Percentiles rank a stretch among this genome's conserved stretches.
These are phyloP conservation scores for Tetrapisispora pingtungensis DNA, from an alignment of 805 yeast species.

Conservation along the genomic window DNA sequence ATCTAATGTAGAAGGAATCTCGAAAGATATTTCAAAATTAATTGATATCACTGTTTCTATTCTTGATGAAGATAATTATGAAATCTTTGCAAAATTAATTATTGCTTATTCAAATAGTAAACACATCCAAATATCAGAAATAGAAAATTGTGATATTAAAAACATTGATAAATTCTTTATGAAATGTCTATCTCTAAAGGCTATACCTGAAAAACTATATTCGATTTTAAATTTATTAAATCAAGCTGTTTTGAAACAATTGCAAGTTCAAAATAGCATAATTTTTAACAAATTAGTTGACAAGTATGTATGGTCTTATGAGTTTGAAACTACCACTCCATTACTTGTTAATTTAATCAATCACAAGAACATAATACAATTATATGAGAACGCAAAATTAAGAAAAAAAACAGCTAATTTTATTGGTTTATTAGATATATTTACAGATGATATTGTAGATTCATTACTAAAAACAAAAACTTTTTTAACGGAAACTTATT, in stretches of 20 bases:
- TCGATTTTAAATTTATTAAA: too few species aligned
- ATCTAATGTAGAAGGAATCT: slow-evolving; percentile 28
- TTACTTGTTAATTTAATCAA: slow-evolving; percentile 27
- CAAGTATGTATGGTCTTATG: slow-evolving; percentile 18
- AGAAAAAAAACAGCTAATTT: slow-evolving; percentile 14
- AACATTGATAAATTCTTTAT: slow-evolving; percentile 16
- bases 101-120: slow-evolving; percentile 25
- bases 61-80: slow-evolving; percentile 24
- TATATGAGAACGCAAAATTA: slow-evolving; percentile 26
- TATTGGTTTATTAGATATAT: slow-evolving; percentile 12
- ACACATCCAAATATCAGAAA: slow-evolving; percentile 4
- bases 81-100: slow-evolving; percentile 28
- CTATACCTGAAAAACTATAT: slow-evolving; percentile 11
- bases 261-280: slow-evolving; percentile 7
- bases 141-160: slow-evolving; percentile 8
- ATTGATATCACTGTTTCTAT: slow-evolving; percentile 5
- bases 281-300: slow-evolving; percentile 12
- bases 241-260: slow-evolving; percentile 9
- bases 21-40: slow-evolving; percentile 9
- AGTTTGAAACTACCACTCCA: slow-evolving; percentile 22
- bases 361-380: slow-evolving; percentile 25
- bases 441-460: slow-evolving; percentile 1
- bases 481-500: slow-evolving; percentile 4
- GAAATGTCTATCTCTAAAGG: slow-evolving; percentile 11
- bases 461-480: background rate